A percentile compares a stretch with the other conserved stretches of the same genome.
These are phyloP conservation scores for Yamadazyma sp. DNA, from an alignment of 805 yeast species.

Conservation along the genomic window DNA sequence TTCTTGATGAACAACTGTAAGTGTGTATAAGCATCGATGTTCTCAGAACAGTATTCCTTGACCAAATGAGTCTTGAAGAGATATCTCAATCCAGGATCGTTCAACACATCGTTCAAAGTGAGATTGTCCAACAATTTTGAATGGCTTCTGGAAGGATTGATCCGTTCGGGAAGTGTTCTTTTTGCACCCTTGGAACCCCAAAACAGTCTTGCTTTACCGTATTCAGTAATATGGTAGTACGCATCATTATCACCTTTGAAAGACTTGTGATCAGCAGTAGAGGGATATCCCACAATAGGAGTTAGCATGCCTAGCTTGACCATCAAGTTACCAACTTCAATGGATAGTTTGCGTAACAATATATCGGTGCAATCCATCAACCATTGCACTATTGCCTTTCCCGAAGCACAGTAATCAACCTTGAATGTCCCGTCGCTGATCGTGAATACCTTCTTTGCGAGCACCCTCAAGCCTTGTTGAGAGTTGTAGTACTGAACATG, in stretches of 20 bases:
- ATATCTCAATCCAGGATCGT: constrained; percentile 75
- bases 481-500: constrained; percentile 78
- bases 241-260: constrained; percentile 6
- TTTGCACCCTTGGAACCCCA: constrained; percentile 3
- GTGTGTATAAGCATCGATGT: constrained; percentile 67
- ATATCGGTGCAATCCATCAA: constrained; percentile 85
- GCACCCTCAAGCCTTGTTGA: constrained; percentile 61
- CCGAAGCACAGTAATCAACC: constrained; percentile 57
- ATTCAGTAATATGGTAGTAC: constrained; percentile 9
- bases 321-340: constrained; percentile 51
- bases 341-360: constrained; percentile 51
- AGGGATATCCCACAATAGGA: constrained; percentile 6
- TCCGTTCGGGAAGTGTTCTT: not conserved
- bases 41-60: constrained; percentile 68
- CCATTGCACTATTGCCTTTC: constrained; percentile 85
- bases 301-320: constrained; percentile 16
- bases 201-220: constrained; percentile 6
- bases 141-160: not conserved
- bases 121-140: constrained; percentile 1
- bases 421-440: constrained; percentile 10
- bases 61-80: constrained; percentile 66
- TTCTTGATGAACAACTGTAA: constrained; percentile 52
- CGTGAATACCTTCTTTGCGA: constrained; percentile 36
- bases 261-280: not conserved
- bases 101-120: constrained; percentile 38